Evolutionary conservation across 2,329 filamentous ascomycete species (phyloP), one percentile per base, ranked within the genome.

Genomic region (Colletotrichum tabaci): DNA sequence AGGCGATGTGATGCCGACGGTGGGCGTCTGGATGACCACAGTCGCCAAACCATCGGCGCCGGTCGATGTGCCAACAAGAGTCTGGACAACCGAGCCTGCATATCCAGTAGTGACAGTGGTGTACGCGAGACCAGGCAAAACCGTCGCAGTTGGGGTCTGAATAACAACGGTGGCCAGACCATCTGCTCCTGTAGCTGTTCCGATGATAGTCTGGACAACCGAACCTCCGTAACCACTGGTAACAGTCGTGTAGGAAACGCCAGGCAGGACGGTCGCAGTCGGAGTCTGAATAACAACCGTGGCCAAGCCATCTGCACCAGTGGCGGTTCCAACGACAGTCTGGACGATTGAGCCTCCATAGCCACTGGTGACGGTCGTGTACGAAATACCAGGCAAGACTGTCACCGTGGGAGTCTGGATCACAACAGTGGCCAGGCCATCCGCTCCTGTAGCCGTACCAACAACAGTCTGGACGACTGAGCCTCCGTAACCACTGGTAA

Each of bases 401-500:
- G 12, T 15, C 3, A 4, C 21, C 0, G 63, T 67, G 1, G 61
- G 61, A 2, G 50, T 64, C 16, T 64, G 61, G 2, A 64, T n/a
- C 4, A 64, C 18, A 12, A 64, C 61, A 1, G 61, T 64, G 1
- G 52, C 50, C 4, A 64, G 10, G 0, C 61, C 61, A 9, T 64
- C 61, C 2, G 26, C 5, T 4, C 61, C 61, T 3, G 50, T 64
- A 0, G 35, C 13, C 2, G 46, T 44, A 10, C 49, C 57, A 7
- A 60, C 26, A 1, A 53, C n/a, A 2, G 65, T 67, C 18, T 60
- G 35, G 8, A 62, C 18, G 6, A 47, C 7, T 2, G 65, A 67
- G 1, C 65, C 65, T n/a, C 5, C 56, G 35, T 67, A 67, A 0
- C 65, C 65, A 3, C 38, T 55, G 12, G 65, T 67, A n/a, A 67